Conservation (phyloP, 441 rosid species). For the Euphorbia celastroides region DNA sequence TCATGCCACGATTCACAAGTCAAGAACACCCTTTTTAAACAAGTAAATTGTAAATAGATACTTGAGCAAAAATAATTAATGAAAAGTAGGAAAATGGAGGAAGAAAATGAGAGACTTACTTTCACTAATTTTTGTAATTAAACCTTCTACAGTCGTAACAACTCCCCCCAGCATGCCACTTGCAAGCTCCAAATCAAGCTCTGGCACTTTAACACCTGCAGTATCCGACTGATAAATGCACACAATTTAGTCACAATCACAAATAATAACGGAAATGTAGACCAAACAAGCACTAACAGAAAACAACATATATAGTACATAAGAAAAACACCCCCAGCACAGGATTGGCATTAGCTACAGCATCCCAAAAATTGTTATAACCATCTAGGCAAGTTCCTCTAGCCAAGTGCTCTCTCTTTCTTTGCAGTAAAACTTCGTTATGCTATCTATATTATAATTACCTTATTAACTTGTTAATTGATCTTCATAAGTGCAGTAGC, state of each 20-base stretch:
- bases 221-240: slow-evolving; percentile 72
- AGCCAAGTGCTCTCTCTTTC: neutral
- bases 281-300: too few species aligned
- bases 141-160: slow-evolving; percentile 95
- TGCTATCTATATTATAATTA: too few species aligned
- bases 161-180: slow-evolving; percentile 93
- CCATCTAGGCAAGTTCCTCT: neutral
- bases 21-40: neutral
- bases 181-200: slow-evolving; percentile 83
- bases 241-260: neutral
- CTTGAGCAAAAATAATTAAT: neutral
- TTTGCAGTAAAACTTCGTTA: neutral
- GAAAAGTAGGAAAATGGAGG: neutral
- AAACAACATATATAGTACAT: too few species aligned
- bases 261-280: neutral
- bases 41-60: neutral
- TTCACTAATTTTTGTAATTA: slow-evolving; percentile 87
- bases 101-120: slow-evolving; percentile 44
- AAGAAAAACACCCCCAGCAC: neutral
- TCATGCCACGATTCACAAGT: neutral
- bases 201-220: slow-evolving; percentile 73
- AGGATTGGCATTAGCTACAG: neutral
- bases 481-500: too few species aligned
- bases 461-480: too few species aligned
- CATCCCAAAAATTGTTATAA: neutral